These are phyloP conservation scores for Mycena rebaudengoi DNA, from an alignment of 768 basidiomycete species.

Conservation along the genomic window DNA sequence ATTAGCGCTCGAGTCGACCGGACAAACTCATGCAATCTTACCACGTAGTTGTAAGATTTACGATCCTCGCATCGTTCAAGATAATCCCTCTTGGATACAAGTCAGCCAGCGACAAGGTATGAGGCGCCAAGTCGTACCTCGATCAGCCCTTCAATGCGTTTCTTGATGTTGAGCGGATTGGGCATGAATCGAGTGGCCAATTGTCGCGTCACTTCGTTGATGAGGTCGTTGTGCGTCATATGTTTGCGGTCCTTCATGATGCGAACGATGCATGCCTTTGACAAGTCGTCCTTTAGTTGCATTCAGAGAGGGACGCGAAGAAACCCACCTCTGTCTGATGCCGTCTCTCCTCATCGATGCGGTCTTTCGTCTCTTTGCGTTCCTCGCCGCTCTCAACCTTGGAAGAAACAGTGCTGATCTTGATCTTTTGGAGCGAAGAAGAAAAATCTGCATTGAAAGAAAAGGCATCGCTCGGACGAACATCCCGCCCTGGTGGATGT, in stretches of 20 bases:
- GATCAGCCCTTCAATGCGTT: constrained; percentile 90
- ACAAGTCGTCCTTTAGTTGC: constrained; percentile 3
- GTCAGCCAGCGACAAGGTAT: neutral
- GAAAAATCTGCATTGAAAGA: constrained; percentile 89
- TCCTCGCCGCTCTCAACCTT: constrained; percentile 90
- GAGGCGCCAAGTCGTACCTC: constrained; percentile 67
- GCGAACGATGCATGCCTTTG: constrained; percentile 93
- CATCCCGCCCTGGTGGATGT: constrained; percentile 86
- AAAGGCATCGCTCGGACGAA: constrained; percentile 80
- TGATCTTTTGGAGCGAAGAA: constrained; percentile 87
- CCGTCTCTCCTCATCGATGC: constrained; percentile 90
- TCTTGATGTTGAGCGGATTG: constrained; percentile 88
- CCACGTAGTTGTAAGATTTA: constrained; percentile 87
- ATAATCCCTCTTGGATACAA: constrained; percentile 82
- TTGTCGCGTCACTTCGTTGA: constrained; percentile 91
- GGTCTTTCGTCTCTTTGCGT: constrained; percentile 87
- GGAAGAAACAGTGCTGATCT: constrained; percentile 88
- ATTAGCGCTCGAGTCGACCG: no score
- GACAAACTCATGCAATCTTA: no score
- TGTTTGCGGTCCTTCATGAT: constrained; percentile 97
- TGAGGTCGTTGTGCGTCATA: constrained; percentile 87
- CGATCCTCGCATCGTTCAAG: constrained; percentile 89
- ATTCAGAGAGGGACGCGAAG: neutral
- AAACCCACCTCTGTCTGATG: constrained; percentile 86
- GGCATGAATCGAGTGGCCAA: constrained; percentile 87